These are phyloP conservation scores for Trifolium pratense DNA, from an alignment of 306 rosid genomes.

Conservation along the genomic window DNA sequence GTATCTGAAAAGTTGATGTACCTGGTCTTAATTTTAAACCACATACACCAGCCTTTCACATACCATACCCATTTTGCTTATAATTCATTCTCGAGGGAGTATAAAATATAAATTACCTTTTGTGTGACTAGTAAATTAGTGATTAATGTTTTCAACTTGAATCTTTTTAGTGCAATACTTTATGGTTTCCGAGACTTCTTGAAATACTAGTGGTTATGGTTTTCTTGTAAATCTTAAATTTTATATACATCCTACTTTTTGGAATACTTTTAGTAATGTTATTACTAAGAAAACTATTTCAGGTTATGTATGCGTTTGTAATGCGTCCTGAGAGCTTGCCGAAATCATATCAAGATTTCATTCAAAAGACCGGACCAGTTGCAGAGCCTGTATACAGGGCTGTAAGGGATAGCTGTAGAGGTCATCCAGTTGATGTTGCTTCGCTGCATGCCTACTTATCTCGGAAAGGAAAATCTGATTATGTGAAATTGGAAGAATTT, in stretches of 20 bases:
- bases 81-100: neutral
- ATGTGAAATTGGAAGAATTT: slow-evolving; percentile 76
- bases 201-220: slow-evolving; percentile 12
- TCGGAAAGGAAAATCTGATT: slow-evolving; percentile 52
- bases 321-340: slow-evolving; percentile 99
- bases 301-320: slow-evolving; percentile 97
- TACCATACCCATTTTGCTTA: too few relatives aligned
- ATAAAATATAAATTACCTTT: slow-evolving; percentile 1
- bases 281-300: slow-evolving; percentile 39
- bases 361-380: slow-evolving; percentile 96
- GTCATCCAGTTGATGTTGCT: slow-evolving; percentile 70
- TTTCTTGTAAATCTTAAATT: slow-evolving; percentile 7
- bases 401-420: slow-evolving; percentile 88
- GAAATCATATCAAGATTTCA: slow-evolving; percentile 85
- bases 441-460: slow-evolving; percentile 75
- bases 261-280: slow-evolving; percentile 27
- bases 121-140: slow-evolving; percentile 2
- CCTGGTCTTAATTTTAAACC: too few relatives aligned
- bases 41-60: too few relatives aligned
- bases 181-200: slow-evolving; percentile 21
- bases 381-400: slow-evolving; percentile 94
- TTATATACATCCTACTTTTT: neutral
- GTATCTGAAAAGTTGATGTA: too few relatives aligned
- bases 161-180: slow-evolving; percentile 16
- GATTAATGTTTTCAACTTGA: neutral